These are phyloP conservation scores for Incumbomyces delicatus DNA, from an alignment of 2,329 filamentous ascomycete genomes.

Conservation along the genomic window DNA sequence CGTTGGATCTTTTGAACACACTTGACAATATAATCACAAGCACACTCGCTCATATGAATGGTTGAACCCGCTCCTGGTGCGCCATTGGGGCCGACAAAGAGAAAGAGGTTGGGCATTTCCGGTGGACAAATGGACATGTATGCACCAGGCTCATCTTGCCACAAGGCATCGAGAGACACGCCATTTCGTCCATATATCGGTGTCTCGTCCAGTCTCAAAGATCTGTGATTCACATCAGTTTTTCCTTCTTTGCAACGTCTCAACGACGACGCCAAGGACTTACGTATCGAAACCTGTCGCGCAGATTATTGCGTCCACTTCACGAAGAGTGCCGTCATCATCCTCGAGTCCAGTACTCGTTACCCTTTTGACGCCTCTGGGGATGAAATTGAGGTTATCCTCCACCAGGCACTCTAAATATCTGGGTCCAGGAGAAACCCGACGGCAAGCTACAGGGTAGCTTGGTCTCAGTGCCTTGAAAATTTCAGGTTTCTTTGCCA, in stretches of 20 bases:
- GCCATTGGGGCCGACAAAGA: constrained; percentile 25
- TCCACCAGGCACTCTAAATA: constrained; percentile 41
- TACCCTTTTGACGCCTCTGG: constrained; percentile 42
- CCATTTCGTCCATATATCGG: constrained; percentile 24
- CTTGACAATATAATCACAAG: constrained; percentile 23
- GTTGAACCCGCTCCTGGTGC: constrained; percentile 23
- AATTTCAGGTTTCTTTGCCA: constrained; percentile 14
- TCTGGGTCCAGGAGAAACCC: constrained; percentile 42
- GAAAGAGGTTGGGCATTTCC: constrained; percentile 25
- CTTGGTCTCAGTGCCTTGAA: constrained; percentile 20
- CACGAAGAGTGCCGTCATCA: constrained; percentile 28
- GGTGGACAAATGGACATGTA: constrained; percentile 28
- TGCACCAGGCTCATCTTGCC: constrained; percentile 23
- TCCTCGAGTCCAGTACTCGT: constrained; percentile 41
- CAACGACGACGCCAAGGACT: constrained; percentile 13
- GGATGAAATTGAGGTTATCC: constrained; percentile 31
- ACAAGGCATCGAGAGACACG: constrained; percentile 18
- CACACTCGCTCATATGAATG: constrained; percentile 18
- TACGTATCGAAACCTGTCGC: constrained; percentile 32
- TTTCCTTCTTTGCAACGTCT: constrained; percentile 25
- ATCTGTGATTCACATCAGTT: constrained; percentile 35
- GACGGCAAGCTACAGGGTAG: constrained; percentile 33
- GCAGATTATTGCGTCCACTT: constrained; percentile 28
- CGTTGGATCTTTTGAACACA: constrained; percentile 14
- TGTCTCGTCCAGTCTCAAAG: constrained; percentile 1